Evolutionary conservation across 2,329 filamentous ascomycete genomes (phyloP), one percentile per base, ranked within the genome.

Genomic region (Fusarium aywerte): DNA sequence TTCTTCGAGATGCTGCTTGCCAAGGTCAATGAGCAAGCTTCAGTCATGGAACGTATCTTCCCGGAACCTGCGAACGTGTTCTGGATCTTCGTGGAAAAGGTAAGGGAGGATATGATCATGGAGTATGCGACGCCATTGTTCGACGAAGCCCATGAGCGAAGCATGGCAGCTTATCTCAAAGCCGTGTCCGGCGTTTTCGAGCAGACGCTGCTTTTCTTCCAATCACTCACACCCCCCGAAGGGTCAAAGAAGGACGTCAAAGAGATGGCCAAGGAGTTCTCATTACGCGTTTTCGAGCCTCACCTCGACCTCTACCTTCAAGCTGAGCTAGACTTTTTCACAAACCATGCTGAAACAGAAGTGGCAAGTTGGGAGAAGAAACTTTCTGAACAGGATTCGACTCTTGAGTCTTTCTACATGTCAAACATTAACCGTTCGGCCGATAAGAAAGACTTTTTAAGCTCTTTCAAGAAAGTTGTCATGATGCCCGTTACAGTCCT

Each of bases 401-500:
- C 90, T 3, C 90, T 92, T 0, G 96, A 99, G 79, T 96, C 92
- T 0, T 97, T 96, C 75, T 96, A 93, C 80, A 97, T 98, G 95
- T 91, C 91, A 23, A 97, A 93, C 76, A 89, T 98, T 74, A 97
- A 95, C 75, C 87, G 96, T 25, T 93, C 97, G 76, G 96, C 93
- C 1, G 96, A 96, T 67, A 99, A 99, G 80, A 92, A 93, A 70
- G 96, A 99, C 76, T 99, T 99, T 73, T 77, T 99, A 63, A 96
- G 90, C 43, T 97, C 94, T 0, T 99, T 99, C 83, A 97, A 93
- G 76, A 98, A 98, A 78, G 96, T 99, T 10, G 92, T 99, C 68
- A 97, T 99, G 94, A 96, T 97, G 89, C 96, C 96, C 3, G 95
- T 99, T 47, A 97, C 92, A 51, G 95, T 93, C 10, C 82, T 98